A percentile compares a stretch with the other conserved stretches of the same genome.
These are phyloP conservation scores for Nigrograna mackinnonii DNA, from an alignment of 2,329 filamentous ascomycete species.

Conservation along the genomic window DNA sequence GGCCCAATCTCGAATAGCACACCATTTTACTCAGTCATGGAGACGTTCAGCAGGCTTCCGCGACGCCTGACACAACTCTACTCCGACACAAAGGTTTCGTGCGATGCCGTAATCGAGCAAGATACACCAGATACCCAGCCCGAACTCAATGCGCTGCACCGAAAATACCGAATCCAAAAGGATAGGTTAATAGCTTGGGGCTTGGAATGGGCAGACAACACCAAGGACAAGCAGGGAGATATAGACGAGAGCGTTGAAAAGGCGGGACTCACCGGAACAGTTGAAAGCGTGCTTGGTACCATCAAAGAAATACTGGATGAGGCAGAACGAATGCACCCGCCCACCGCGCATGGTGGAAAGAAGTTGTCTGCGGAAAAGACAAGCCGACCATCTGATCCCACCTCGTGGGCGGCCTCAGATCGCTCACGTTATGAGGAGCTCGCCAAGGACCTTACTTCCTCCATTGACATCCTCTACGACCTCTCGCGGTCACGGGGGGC, in stretches of 20 bases:
- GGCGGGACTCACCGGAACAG: conserved; percentile 74
- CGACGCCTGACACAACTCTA: conserved; percentile 64
- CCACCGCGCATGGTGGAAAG: conserved; percentile 30
- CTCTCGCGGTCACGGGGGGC: conserved; percentile 67
- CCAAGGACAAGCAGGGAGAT: conserved; percentile 60
- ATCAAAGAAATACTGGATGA: conserved; percentile 81
- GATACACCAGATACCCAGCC: conserved; percentile 62
- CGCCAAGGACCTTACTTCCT: conserved; percentile 73
- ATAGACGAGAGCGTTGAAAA: conserved; percentile 72
- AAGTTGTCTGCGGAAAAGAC: conserved; percentile 39
- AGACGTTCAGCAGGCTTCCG: conserved; percentile 38
- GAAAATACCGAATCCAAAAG: conserved; percentile 79
- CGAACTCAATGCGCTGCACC: conserved; percentile 72
- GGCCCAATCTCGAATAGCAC: conserved; percentile 5
- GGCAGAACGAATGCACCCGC: conserved; percentile 72
- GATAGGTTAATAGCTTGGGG: conserved; percentile 80
- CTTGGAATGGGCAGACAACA: conserved; percentile 74
- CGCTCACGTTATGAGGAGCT: conserved; percentile 78
- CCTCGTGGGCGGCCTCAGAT: conserved; percentile 59
- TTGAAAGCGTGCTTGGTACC: conserved; percentile 77
- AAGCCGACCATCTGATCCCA: conserved; percentile 32
- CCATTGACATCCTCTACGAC: conserved; percentile 80
- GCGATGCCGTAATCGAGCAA: conserved; percentile 69
- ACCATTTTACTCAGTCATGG: conserved; percentile 25
- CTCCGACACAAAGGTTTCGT: conserved; percentile 79